These are phyloP conservation scores for Salix viminalis DNA, from an alignment of 345 rosid genomes.

Conservation along the genomic window DNA sequence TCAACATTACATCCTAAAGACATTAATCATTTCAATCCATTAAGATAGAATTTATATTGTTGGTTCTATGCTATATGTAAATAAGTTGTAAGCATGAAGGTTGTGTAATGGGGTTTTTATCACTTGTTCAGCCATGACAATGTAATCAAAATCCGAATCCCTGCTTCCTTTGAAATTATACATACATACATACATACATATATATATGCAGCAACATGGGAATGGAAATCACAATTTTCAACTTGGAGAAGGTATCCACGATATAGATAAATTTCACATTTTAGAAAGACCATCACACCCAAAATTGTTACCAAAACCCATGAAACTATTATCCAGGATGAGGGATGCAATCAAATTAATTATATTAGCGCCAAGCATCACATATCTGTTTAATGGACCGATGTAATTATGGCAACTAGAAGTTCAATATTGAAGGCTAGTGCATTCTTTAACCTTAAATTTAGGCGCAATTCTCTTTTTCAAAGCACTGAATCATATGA, in stretches of 20 bases:
- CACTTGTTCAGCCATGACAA: not conserved
- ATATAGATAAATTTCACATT: too few relatives aligned
- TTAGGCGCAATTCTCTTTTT: not conserved
- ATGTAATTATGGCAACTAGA: not conserved
- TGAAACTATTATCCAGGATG: not conserved
- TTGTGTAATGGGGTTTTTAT: not conserved
- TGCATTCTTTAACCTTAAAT: not conserved
- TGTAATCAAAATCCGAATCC: not conserved
- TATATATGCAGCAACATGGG: not conserved
- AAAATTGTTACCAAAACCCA: too few relatives aligned
- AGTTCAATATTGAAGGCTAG: not conserved
- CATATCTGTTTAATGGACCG: not conserved
- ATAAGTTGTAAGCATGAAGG: not conserved
- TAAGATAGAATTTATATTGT: slow-evolving; percentile 15
- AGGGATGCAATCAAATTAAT: not conserved
- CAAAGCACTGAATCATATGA: not conserved
- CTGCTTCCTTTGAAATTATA: not conserved
- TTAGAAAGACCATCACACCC: not conserved
- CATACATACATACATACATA: not conserved
- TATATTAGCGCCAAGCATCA: not conserved
- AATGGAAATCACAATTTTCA: not conserved
- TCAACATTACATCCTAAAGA: slow-evolving; percentile 40
- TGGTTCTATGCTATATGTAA: not conserved
- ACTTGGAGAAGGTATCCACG: not conserved
- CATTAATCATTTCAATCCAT: slow-evolving; percentile 33